Evolutionary conservation across 495 filamentous ascomycete species (phyloP).

Genomic region (Talaromyces stipitatus): DNA sequence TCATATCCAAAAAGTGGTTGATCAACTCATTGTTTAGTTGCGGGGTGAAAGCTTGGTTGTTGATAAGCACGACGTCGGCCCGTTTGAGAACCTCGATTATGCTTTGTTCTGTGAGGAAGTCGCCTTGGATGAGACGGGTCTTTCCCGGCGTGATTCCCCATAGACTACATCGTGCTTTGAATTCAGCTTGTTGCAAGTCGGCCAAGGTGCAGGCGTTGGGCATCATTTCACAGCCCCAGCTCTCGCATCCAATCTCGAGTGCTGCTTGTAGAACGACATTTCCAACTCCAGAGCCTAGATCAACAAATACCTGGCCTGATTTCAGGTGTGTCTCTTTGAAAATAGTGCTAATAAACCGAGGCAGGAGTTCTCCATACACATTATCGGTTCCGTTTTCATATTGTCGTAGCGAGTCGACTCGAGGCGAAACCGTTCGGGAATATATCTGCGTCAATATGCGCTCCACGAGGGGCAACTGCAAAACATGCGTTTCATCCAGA

Average conservation of each 20-base stretch:
- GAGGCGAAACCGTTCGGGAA: conserved; percentile 82
- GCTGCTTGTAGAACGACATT: conserved; percentile 95
- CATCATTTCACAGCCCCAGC: conserved; percentile 96
- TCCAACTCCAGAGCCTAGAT: conserved; percentile 89
- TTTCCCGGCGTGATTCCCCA: conserved; percentile 80
- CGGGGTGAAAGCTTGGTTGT: conserved; percentile 91
- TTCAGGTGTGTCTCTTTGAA: conserved; percentile 72
- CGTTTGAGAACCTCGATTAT: conserved; percentile 66
- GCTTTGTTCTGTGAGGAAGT: conserved; percentile 68
- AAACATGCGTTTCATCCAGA: conserved; percentile 53
- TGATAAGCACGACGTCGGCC: conserved; percentile 90
- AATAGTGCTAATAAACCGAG: conserved; percentile 71
- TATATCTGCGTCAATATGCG: conserved; percentile 85
- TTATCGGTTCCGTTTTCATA: conserved; percentile 85
- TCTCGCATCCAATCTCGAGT: conserved; percentile 86
- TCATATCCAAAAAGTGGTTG: conserved; percentile 89
- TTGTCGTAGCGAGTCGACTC: conserved; percentile 69
- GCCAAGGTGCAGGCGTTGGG: conserved; percentile 77
- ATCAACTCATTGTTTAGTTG: conserved; percentile 78
- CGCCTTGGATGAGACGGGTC: conserved; percentile 73
- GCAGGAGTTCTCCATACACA: conserved; percentile 88
- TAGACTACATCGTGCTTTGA: conserved; percentile 70
- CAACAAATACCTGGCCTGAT: conserved; percentile 78
- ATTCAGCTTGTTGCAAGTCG: conserved; percentile 79
- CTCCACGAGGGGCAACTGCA: conserved; percentile 64